Evolutionary conservation across 192 early-diverging fungal species (phyloP), one percentile per base, ranked within the genome.

Genomic region (Gryganskiella cystojenkinii): DNA sequence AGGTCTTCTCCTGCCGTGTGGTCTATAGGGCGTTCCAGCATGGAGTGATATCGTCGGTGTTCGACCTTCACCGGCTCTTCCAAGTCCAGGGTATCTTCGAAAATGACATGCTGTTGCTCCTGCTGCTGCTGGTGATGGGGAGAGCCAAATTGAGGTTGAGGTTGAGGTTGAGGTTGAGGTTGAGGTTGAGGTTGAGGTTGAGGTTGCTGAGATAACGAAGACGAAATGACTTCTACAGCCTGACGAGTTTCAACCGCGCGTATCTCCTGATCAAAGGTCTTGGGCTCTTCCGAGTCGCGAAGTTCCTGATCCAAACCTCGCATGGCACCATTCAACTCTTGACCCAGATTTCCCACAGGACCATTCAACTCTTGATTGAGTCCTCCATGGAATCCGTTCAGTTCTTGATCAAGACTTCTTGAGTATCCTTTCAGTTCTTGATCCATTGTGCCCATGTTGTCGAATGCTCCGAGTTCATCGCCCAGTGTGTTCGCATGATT

Each of bases 291-390:
- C 19, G 33, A 11, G 3, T 33, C 44, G 2, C 24, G 20, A 20
- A 61, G 52, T 19, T 70, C 68, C 20, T 70, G 58, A 37, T 62
- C 59, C 14, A 70, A 22, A 6, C 20, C 43, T 13, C 58, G 24
- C 1, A 1, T 28, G n/a, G 31, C 55, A 30, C 52, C 58, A 19
- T 22, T 25, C 20, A 62, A 31, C 15, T 62, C 59, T 15, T 62
- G 51, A 30, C 61, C 68, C n/a, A 70, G n/a, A 6, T 14, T 31
- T 13, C 58, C 14, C 1, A 1, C 40, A 17, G 31, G 56, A 30
- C 52, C 58, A 19, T 22, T 25, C 20, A 62, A 31, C 15, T 62
- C 59, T 15, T 62, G 51, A 30, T 70, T 59, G 10, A 70, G 28
- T 40, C 55, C 55, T 13, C 35, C 31, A 11, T 56, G 11, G 22